A percentile compares a stretch with the other conserved stretches of the same genome.
Evolutionary conservation across 75 land plant species (phyloP).

Genomic region (Sequoia sempervirens): DNA sequence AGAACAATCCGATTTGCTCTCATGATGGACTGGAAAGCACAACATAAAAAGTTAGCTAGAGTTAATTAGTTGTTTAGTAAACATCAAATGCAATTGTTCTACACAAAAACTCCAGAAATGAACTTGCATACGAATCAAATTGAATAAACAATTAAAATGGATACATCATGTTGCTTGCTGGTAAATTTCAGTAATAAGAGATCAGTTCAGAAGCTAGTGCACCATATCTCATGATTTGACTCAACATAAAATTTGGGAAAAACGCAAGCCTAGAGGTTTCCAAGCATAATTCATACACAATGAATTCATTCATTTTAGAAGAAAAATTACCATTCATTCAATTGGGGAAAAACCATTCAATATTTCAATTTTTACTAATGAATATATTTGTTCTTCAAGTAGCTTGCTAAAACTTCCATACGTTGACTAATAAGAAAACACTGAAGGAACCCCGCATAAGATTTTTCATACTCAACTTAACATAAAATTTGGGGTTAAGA

Average conservation of each 20-base stretch:
- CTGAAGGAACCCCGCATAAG: neutral
- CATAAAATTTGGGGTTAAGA: neutral
- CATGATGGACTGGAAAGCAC: neutral
- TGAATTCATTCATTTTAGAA: neutral
- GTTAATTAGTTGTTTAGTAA: neutral
- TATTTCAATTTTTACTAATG: neutral
- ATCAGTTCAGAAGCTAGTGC: neutral
- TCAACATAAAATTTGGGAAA: neutral
- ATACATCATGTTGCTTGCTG: no score
- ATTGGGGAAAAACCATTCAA: neutral
- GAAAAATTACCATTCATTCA: neutral
- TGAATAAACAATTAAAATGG: neutral
- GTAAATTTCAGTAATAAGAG: neutral
- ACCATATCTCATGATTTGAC: neutral
- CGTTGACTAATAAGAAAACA: neutral
- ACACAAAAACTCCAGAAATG: neutral
- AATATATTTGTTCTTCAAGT: neutral
- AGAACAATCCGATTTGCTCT: neutral
- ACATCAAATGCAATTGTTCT: neutral
- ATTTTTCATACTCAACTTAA: neutral
- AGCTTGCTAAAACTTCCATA: neutral
- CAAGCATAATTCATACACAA: neutral
- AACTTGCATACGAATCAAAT: neutral
- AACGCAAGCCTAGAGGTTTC: neutral
- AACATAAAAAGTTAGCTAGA: neutral